Percentiles rank a stretch among this genome's conserved stretches.
phyloP scores from a whole-genome alignment of 768 basidiomycete species.

The Tricholoma hemisulphureum region DNA sequence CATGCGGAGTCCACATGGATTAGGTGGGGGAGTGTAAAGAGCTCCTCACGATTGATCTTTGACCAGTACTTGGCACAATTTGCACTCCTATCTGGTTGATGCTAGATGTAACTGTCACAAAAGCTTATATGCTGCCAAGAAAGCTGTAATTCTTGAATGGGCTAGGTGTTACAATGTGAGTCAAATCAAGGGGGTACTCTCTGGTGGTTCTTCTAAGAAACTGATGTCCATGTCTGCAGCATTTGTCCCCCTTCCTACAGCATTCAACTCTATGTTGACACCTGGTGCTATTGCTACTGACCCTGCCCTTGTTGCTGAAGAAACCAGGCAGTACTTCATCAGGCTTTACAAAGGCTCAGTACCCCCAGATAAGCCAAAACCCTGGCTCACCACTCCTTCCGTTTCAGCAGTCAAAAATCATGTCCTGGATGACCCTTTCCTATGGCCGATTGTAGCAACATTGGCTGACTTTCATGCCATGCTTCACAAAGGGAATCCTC shows the following conservation, averaged over 20 bases:
- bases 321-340: conserved; percentile 16
- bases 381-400: conserved; percentile 21
- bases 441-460: background rate
- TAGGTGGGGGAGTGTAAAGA: no score
- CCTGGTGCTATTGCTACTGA: conserved; percentile 6
- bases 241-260: conserved; percentile 7
- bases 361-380: conserved; percentile 16
- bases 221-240: background rate
- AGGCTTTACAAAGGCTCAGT: conserved; percentile 10
- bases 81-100: background rate
- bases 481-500: background rate
- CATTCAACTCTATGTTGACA: conserved; percentile 1
- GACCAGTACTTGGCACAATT: background rate
- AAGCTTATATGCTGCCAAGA: conserved; percentile 8
- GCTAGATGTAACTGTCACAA: background rate
- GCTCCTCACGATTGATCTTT: background rate
- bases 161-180: background rate
- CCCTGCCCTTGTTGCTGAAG: conserved; percentile 9
- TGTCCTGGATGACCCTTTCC: background rate
- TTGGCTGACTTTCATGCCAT: background rate
- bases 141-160: background rate
- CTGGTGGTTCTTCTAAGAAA: conserved; percentile 6
- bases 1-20: no score
- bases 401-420: background rate
- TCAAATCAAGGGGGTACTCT: background rate